A percentile compares a stretch with the other conserved stretches of the same genome.
phyloP scores from a whole-genome alignment of 75 land plant species.

The Picea glauca region DNA sequence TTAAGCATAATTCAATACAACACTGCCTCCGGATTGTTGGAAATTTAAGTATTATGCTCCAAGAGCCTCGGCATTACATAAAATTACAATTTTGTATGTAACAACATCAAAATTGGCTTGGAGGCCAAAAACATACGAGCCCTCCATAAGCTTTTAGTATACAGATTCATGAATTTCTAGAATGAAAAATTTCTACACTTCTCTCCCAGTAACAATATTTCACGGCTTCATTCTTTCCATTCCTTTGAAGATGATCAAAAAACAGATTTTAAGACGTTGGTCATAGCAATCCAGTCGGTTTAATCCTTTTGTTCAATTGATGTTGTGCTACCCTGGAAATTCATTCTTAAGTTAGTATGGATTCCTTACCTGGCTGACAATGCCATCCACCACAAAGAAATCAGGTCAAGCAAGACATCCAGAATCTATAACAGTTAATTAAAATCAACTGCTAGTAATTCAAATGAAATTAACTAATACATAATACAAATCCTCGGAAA shows the following conservation, averaged over 20 bases:
- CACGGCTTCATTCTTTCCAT: not conserved
- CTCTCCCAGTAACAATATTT: not conserved
- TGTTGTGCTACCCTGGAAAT: conserved; percentile 1
- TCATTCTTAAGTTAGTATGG: not conserved
- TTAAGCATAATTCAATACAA: not conserved
- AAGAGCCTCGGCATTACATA: not conserved
- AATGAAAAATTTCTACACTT: not conserved
- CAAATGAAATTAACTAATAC: not conserved
- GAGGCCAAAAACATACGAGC: not conserved
- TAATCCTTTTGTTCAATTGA: conserved; percentile 1
- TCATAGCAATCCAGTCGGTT: not conserved
- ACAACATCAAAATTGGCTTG: not conserved
- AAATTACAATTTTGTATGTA: not conserved
- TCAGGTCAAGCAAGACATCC: not conserved
- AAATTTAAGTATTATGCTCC: not conserved
- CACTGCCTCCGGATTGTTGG: not conserved
- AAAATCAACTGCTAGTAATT: not conserved
- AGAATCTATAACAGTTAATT: not conserved
- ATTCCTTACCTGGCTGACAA: not conserved
- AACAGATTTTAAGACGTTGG: not conserved
- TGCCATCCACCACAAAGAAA: not conserved
- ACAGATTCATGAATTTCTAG: conserved; percentile 4
- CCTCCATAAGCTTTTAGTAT: conserved; percentile 1
- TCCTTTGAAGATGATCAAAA: not conserved
- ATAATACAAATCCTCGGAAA: not conserved